Percentiles rank a stretch among this genome's conserved stretches.
These are phyloP conservation scores for Ceratopteris richardii DNA, from an alignment of 75 land plant species.

Conservation along the genomic window DNA sequence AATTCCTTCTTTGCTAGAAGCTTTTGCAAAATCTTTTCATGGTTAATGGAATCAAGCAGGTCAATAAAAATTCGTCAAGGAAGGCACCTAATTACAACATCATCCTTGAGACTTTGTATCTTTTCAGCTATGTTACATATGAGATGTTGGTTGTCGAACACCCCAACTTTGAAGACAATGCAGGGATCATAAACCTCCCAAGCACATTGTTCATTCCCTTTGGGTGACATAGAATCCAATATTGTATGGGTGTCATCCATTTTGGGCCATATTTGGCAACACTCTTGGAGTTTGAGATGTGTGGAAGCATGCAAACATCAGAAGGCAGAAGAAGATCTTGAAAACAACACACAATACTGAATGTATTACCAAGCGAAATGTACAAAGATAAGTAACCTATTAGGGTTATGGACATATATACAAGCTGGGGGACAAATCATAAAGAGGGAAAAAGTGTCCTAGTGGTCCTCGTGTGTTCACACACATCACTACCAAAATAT, in stretches of 20 bases:
- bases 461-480: too few species aligned
- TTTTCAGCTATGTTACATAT: constrained; percentile 4
- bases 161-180: constrained; percentile 64
- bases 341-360: too few species aligned
- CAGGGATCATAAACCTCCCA: constrained; percentile 81
- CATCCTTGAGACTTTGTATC: constrained; percentile 14
- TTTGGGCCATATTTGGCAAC: constrained; percentile 51
- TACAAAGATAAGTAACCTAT: too few species aligned
- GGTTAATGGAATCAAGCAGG: constrained; percentile 71
- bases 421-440: too few species aligned
- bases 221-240: constrained; percentile 25
- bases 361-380: too few species aligned
- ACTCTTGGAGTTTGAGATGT: constrained; percentile 7
- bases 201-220: constrained; percentile 49
- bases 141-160: constrained; percentile 55
- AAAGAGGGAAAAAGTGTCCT: too few species aligned
- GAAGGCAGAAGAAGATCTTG: too few species aligned
- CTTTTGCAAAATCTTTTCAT: constrained; percentile 67
- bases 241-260: constrained; percentile 45
- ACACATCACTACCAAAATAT: too few species aligned
- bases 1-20: constrained; percentile 72
- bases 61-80: constrained; percentile 75
- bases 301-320: too few species aligned
- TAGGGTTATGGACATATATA: too few species aligned
- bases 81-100: constrained; percentile 13